Conservation (phyloP, 129 eudicot genomes). For the Erigeron canadensis region DNA sequence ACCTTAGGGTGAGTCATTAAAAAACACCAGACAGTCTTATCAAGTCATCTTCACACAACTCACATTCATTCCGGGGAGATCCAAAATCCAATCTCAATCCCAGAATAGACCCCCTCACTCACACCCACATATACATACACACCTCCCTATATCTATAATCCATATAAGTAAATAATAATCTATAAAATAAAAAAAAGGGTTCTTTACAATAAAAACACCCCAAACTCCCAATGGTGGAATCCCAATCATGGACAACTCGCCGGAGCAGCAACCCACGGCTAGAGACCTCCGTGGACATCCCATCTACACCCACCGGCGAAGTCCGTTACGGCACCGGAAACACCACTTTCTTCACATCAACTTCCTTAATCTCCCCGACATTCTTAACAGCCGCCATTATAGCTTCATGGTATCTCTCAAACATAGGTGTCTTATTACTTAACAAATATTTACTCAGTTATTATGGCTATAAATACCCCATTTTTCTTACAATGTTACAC, state of each 20-base stretch:
- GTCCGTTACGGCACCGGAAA: slow-evolving; percentile 43
- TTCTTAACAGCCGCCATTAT: slow-evolving; percentile 61
- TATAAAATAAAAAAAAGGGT: no score
- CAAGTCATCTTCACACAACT: slow-evolving; percentile 28
- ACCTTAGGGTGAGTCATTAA: background rate
- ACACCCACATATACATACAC: slow-evolving; percentile 18
- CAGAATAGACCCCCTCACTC: slow-evolving; percentile 13
- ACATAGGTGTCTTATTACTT: slow-evolving; percentile 83
- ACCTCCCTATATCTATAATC: background rate
- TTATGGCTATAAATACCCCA: slow-evolving; percentile 79
- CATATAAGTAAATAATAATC: background rate
- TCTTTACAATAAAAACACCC: no score
- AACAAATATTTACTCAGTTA: slow-evolving; percentile 75
- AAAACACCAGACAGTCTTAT: slow-evolving; percentile 9
- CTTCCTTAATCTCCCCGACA: slow-evolving; percentile 48
- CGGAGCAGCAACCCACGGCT: slow-evolving; percentile 90
- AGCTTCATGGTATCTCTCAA: slow-evolving; percentile 79
- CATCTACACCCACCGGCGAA: slow-evolving; percentile 76
- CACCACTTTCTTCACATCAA: slow-evolving; percentile 26
- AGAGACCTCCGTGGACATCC: slow-evolving; percentile 58
- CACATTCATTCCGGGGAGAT: background rate
- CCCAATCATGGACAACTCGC: slow-evolving; percentile 84
- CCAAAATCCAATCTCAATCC: slow-evolving; percentile 27
- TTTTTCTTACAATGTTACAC: slow-evolving; percentile 83
- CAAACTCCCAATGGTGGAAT: slow-evolving; percentile 64